Conservation (phyloP, 75 land plant genomes). For the Pseudotsuga menziesii region DNA sequence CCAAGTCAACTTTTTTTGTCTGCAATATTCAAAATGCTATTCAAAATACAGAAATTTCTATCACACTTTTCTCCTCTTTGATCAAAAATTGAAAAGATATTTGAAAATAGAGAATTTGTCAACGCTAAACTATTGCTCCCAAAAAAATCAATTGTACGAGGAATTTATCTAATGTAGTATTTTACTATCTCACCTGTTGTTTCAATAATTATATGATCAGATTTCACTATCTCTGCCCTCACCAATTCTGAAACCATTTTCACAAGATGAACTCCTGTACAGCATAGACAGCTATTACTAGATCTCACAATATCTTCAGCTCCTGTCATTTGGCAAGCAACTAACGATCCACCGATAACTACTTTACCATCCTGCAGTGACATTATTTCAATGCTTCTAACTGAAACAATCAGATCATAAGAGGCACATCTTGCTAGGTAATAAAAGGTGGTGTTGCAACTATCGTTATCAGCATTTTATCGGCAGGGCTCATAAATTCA, state of each 20-base stretch:
- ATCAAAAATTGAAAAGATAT: constrained; percentile 3
- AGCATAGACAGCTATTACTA: constrained; percentile 96
- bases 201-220: constrained; percentile 94
- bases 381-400: background rate
- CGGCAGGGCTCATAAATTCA: too few relatives aligned
- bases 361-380: constrained; percentile 82
- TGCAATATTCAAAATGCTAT: background rate
- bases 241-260: constrained; percentile 89
- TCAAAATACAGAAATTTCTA: background rate
- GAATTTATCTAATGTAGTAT: background rate
- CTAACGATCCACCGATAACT: constrained; percentile 94
- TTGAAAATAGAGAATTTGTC: background rate
- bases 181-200: constrained; percentile 64
- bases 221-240: constrained; percentile 67
- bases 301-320: constrained; percentile 94
- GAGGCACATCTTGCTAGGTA: too few relatives aligned
- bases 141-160: background rate
- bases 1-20: background rate
- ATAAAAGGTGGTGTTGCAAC: too few relatives aligned
- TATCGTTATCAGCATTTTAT: too few relatives aligned
- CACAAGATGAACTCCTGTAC: constrained; percentile 88
- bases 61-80: background rate
- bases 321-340: constrained; percentile 72
- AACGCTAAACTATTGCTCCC: background rate
- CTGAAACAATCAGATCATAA: too few relatives aligned